Conservation (phyloP, 768 basidiomycete species). For the Trametes maxima region DNA sequence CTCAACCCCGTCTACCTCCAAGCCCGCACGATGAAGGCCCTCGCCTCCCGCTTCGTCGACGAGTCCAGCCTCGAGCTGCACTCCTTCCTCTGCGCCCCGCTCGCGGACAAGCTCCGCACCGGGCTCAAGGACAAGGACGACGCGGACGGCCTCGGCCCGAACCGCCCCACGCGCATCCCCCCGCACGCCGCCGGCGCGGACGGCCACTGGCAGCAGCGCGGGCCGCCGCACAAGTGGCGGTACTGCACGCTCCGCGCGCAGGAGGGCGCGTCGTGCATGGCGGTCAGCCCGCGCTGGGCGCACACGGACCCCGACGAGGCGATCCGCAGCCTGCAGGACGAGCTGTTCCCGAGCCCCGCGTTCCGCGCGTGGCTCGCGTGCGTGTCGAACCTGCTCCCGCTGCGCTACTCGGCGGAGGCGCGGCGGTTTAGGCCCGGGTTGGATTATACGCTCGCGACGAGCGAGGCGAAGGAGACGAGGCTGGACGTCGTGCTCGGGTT, state of each 20-base stretch:
- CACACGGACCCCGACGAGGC: constrained; percentile 58
- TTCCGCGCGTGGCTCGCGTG: constrained; percentile 89
- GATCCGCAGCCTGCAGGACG: constrained; percentile 69
- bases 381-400: constrained; percentile 71
- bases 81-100: constrained; percentile 72
- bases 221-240: constrained; percentile 94
- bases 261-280: constrained; percentile 41
- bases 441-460: constrained; percentile 93
- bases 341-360: constrained; percentile 76
- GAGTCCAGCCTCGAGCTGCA: constrained; percentile 90
- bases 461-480: constrained; percentile 77
- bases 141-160: constrained; percentile 57
- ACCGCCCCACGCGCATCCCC: constrained; percentile 59
- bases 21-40: constrained; percentile 73
- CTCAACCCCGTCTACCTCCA: constrained; percentile 92
- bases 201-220: constrained; percentile 68
- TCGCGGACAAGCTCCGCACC: constrained; percentile 68
- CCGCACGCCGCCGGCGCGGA: constrained; percentile 62
- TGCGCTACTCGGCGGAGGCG: constrained; percentile 75
- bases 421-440: constrained; percentile 89
- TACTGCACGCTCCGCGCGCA: constrained; percentile 66
- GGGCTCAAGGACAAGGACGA: constrained; percentile 66
- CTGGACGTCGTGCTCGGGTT: constrained; percentile 87
- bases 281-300: constrained; percentile 55
- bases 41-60: constrained; percentile 78